Evolutionary conservation across 495 filamentous ascomycete genomes (phyloP).

Genomic region (Hyaloscypha bicolor): DNA sequence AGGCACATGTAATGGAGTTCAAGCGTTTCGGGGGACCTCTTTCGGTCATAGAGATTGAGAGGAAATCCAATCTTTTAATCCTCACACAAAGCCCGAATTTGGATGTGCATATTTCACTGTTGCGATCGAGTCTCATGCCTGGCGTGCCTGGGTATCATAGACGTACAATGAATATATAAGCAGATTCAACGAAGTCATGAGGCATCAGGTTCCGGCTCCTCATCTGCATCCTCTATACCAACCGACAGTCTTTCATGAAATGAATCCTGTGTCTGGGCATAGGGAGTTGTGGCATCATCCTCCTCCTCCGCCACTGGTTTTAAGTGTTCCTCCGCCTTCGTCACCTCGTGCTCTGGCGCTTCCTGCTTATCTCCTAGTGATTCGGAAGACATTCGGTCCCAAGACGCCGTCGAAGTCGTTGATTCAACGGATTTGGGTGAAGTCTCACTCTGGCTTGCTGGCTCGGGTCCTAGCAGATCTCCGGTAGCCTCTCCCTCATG

Average conservation of each 20-base stretch:
- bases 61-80: background rate
- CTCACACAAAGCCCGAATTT: background rate
- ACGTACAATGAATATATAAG: conserved; percentile 16
- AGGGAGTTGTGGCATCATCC: conserved; percentile 9
- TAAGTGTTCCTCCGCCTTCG: conserved; percentile 14
- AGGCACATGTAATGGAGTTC: background rate
- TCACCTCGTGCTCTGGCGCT: conserved; percentile 7
- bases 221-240: conserved; percentile 17
- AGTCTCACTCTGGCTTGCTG: conserved; percentile 28
- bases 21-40: background rate
- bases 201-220: conserved; percentile 29
- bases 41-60: background rate
- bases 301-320: conserved; percentile 8
- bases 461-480: conserved; percentile 1
- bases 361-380: conserved; percentile 20
- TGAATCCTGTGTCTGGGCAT: conserved; percentile 27
- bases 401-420: conserved; percentile 16
- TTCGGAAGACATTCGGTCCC: conserved; percentile 21
- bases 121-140: background rate
- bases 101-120: background rate
- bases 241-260: conserved; percentile 22
- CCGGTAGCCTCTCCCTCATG: conserved; percentile 10
- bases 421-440: conserved; percentile 24
- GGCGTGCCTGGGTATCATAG: conserved; percentile 21
- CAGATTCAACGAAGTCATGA: conserved; percentile 19